Conservation (phyloP, 352 stramenopile species). For the Plasmopara muralis region DNA sequence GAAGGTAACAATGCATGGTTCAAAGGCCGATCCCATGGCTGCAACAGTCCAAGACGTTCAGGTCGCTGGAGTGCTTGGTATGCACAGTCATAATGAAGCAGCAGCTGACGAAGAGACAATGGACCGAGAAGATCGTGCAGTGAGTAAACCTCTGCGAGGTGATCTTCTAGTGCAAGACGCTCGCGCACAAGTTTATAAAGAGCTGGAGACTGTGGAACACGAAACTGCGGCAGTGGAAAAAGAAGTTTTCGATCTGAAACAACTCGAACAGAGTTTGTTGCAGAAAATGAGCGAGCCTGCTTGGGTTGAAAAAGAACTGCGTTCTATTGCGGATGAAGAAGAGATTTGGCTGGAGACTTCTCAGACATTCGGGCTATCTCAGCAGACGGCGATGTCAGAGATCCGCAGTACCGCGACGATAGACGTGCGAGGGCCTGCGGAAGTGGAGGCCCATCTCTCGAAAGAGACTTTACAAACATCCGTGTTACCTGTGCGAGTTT, state of each 20-base stretch:
- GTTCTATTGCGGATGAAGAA: slow-evolving; percentile 26
- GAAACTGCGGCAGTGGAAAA: slow-evolving; percentile 8
- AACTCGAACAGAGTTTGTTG: slow-evolving; percentile 15
- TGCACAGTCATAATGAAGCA: slow-evolving; percentile 4
- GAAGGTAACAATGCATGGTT: slow-evolving; percentile 3
- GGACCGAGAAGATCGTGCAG: not conserved
- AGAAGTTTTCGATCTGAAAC: slow-evolving; percentile 17
- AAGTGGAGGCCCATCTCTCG: not conserved
- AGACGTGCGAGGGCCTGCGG: not conserved
- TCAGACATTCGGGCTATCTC: not conserved
- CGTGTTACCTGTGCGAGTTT: not conserved
- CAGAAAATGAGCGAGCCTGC: slow-evolving; percentile 19
- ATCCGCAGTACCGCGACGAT: slow-evolving; percentile 1
- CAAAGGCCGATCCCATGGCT: not conserved
- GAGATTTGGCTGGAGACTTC: slow-evolving; percentile 15
- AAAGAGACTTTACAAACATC: not conserved
- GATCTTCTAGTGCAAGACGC: slow-evolving; percentile 1
- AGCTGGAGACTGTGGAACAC: slow-evolving; percentile 8
- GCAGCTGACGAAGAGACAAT: slow-evolving; percentile 2
- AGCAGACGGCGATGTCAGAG: slow-evolving; percentile 1
- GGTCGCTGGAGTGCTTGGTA: not conserved
- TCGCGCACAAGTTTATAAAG: not conserved
- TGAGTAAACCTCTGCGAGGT: not conserved
- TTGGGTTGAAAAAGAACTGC: slow-evolving; percentile 26
- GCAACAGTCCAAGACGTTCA: not conserved